Conservation (phyloP, 495 filamentous ascomycete genomes). For the Hapsidospora chrysogenum region DNA sequence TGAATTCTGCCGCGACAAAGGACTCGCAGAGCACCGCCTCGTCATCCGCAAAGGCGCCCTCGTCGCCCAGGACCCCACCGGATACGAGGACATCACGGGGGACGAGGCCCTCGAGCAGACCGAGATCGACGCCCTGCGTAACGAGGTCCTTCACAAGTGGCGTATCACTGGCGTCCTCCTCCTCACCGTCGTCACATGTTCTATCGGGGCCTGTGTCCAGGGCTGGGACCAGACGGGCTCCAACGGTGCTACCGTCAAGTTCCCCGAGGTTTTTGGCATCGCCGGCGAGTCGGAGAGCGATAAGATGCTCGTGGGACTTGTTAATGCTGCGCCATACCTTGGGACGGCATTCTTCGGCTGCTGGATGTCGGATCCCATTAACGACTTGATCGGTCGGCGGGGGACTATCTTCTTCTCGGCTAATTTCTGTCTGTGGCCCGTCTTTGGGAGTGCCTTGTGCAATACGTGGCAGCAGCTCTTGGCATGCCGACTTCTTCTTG, state of each 20-base stretch:
- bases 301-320: slow-evolving; percentile 29
- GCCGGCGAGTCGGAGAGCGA: slow-evolving; percentile 26
- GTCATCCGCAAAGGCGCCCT: slow-evolving; percentile 44
- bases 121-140: slow-evolving; percentile 35
- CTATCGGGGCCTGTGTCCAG: slow-evolving; percentile 57
- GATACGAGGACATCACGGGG: slow-evolving; percentile 33
- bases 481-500: slow-evolving; percentile 45
- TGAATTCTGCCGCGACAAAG: slow-evolving; percentile 34
- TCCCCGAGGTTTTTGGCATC: slow-evolving; percentile 31
- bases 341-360: slow-evolving; percentile 34
- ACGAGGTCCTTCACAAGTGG: slow-evolving; percentile 51
- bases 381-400: slow-evolving; percentile 46
- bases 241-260: slow-evolving; percentile 60
- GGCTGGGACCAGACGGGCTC: slow-evolving; percentile 61
- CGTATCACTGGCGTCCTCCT: slow-evolving; percentile 39
- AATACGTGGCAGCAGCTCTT: slow-evolving; percentile 48
- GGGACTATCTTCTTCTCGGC: slow-evolving; percentile 52
- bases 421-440: slow-evolving; percentile 42
- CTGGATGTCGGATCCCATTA: slow-evolving; percentile 59
- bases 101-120: slow-evolving; percentile 31
- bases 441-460: slow-evolving; percentile 46
- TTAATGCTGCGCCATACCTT: slow-evolving; percentile 35
- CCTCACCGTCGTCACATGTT: slow-evolving; percentile 52
- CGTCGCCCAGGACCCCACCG: slow-evolving; percentile 41
- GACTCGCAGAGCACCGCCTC: slow-evolving; percentile 28